phyloP scores from a whole-genome alignment of 805 yeast species.

The Candida ponderosae region DNA sequence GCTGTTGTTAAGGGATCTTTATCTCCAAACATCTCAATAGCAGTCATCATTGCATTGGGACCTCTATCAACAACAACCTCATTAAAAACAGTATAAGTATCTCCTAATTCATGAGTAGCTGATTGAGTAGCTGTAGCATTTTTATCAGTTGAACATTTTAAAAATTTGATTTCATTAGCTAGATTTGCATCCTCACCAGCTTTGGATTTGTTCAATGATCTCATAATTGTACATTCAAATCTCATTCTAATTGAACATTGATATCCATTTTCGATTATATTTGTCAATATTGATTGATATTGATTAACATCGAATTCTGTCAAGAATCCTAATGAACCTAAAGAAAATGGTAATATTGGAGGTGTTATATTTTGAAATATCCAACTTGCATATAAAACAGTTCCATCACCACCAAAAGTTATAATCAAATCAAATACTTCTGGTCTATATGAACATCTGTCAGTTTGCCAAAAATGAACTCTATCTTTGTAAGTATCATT shows the following conservation, averaged over 20 bases:
- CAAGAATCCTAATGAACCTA: constrained; percentile 62
- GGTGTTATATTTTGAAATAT: constrained; percentile 53
- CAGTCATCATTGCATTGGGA: constrained; percentile 42
- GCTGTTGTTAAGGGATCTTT: constrained; percentile 47
- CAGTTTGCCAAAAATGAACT: constrained; percentile 18
- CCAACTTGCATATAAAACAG: constrained; percentile 57
- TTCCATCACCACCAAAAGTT: constrained; percentile 69
- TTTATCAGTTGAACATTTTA: constrained; percentile 16
- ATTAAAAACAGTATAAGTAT: constrained; percentile 35
- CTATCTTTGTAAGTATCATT: constrained; percentile 5
- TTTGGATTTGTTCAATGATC: constrained; percentile 14
- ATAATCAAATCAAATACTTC: constrained; percentile 47
- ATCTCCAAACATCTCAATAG: constrained; percentile 41
- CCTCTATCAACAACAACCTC: constrained; percentile 47
- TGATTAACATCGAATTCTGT: constrained; percentile 43
- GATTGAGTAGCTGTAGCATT: constrained; percentile 11
- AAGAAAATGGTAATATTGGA: constrained; percentile 55
- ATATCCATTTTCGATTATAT: constrained; percentile 34
- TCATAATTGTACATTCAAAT: constrained; percentile 42
- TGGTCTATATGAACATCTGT: constrained; percentile 17
- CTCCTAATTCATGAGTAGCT: constrained; percentile 21
- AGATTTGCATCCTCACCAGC: constrained; percentile 11
- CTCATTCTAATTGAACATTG: constrained; percentile 41
- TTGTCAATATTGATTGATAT: constrained; percentile 25
- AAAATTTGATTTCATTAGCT: constrained; percentile 16